These are phyloP conservation scores for Nothopassalora personata DNA, from an alignment of 2,329 filamentous ascomycete genomes.

Conservation along the genomic window DNA sequence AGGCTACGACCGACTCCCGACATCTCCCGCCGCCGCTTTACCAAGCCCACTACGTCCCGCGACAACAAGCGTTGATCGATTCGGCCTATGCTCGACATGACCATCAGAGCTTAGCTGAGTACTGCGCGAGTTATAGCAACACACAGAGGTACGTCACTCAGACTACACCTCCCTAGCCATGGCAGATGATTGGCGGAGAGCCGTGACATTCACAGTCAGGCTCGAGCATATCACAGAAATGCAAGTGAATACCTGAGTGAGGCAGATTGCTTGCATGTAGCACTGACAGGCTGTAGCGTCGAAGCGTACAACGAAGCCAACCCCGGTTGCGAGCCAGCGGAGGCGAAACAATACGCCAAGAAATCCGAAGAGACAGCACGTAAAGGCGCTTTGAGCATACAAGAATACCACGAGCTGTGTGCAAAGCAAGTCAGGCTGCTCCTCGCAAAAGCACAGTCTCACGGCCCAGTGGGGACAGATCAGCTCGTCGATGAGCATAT, in stretches of 20 bases:
- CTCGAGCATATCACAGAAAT: constrained; percentile 44
- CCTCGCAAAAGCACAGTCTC: constrained; percentile 30
- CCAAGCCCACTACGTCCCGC: background rate
- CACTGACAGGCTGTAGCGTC: constrained; percentile 36
- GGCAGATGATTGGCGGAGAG: constrained; percentile 36
- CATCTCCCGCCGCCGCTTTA: background rate
- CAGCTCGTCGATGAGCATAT: constrained; percentile 27
- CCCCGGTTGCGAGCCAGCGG: constrained; percentile 41
- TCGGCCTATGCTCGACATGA: background rate
- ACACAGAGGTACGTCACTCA: background rate
- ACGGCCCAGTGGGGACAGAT: constrained; percentile 20
- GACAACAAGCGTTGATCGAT: background rate
- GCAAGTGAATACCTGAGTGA: constrained; percentile 35
- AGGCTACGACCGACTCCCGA: background rate
- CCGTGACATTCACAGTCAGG: constrained; percentile 43
- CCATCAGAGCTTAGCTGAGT: background rate
- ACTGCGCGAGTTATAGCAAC: background rate
- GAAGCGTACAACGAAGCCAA: constrained; percentile 45
- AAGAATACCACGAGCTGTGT: constrained; percentile 48
- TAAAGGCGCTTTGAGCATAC: constrained; percentile 50
- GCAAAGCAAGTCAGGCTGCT: constrained; percentile 27
- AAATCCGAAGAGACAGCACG: constrained; percentile 61
- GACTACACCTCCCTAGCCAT: constrained; percentile 9
- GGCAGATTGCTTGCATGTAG: background rate
- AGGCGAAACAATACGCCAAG: constrained; percentile 56